A percentile compares a stretch with the other conserved stretches of the same genome.
phyloP scores from a whole-genome alignment of 495 filamentous ascomycete species.

The Aspergillus biplanus region DNA sequence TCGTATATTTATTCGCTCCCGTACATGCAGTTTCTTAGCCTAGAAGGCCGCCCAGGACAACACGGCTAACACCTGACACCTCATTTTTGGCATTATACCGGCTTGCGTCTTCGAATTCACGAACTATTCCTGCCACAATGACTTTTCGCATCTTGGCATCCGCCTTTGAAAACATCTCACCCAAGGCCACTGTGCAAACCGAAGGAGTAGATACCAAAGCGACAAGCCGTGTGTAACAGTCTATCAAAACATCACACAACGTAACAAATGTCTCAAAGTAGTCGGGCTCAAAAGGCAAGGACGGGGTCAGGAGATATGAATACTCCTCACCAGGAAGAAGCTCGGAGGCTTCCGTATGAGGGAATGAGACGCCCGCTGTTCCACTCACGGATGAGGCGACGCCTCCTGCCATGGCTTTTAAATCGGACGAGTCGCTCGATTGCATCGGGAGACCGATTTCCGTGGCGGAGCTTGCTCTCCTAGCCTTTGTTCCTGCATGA shows the following conservation, averaged over 20 bases:
- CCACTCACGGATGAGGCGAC: slow-evolving; percentile 43
- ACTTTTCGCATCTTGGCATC: slow-evolving; percentile 84
- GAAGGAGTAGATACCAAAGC: slow-evolving; percentile 68
- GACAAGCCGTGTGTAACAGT: slow-evolving; percentile 82
- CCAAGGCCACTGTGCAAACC: slow-evolving; percentile 64
- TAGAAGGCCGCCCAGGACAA: slow-evolving; percentile 88
- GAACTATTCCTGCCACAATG: slow-evolving; percentile 79
- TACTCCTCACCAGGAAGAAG: slow-evolving; percentile 77
- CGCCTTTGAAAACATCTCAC: slow-evolving; percentile 86
- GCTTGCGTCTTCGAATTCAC: slow-evolving; percentile 91
- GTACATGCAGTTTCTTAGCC: slow-evolving; percentile 46
- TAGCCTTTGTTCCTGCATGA: slow-evolving; percentile 63
- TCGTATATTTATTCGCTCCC: background rate
- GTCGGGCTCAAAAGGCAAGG: slow-evolving; percentile 95
- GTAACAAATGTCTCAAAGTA: slow-evolving; percentile 98
- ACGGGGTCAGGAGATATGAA: slow-evolving; percentile 82
- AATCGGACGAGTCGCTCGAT: slow-evolving; percentile 53
- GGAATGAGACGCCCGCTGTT: slow-evolving; percentile 49
- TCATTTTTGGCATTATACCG: slow-evolving; percentile 75
- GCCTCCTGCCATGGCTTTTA: slow-evolving; percentile 49
- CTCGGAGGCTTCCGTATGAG: slow-evolving; percentile 55
- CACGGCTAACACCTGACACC: slow-evolving; percentile 79
- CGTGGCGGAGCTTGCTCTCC: slow-evolving; percentile 72
- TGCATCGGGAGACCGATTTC: slow-evolving; percentile 66
- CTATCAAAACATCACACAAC: slow-evolving; percentile 92